These are phyloP conservation scores for Skeletonema tropicum DNA, from an alignment of 108 stramenopile genomes.

Conservation along the genomic window DNA sequence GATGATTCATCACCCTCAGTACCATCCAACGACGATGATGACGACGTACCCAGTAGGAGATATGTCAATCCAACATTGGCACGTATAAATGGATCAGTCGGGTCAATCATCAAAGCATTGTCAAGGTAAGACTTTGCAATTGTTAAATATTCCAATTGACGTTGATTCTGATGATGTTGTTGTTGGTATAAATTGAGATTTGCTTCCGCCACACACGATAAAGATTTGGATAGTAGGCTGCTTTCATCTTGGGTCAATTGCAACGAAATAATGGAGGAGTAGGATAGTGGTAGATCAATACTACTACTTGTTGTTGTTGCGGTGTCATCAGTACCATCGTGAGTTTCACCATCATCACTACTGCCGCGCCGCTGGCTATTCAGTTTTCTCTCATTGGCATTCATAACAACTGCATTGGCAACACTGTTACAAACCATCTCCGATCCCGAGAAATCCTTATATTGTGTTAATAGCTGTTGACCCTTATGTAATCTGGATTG, in stretches of 20 bases:
- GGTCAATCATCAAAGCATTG: slow-evolving; percentile 36
- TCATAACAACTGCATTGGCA: background rate
- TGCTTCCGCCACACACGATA: slow-evolving; percentile 44
- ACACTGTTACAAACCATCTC: slow-evolving; percentile 2
- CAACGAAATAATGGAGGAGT: background rate
- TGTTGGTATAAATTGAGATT: slow-evolving; percentile 6
- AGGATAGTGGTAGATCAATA: background rate
- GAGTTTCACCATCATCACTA: background rate
- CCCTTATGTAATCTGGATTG: slow-evolving; percentile 1
- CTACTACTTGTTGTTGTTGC: background rate
- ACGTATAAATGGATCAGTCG: slow-evolving; percentile 29
- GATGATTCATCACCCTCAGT: background rate
- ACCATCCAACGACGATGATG: background rate
- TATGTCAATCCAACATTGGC: slow-evolving; percentile 31
- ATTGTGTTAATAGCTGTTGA: background rate
- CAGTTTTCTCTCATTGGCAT: background rate
- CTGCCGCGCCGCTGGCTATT: background rate
- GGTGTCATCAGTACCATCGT: background rate
- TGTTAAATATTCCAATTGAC: background rate
- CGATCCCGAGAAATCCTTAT: background rate
- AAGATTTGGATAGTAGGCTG: slow-evolving; percentile 33
- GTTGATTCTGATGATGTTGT: background rate
- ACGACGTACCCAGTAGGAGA: slow-evolving; percentile 27
- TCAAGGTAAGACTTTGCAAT: slow-evolving; percentile 34
- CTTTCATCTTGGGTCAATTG: slow-evolving; percentile 11